These are phyloP conservation scores for Phytophthora brassicae DNA, from an alignment of 352 stramenopile genomes.

Conservation along the genomic window DNA sequence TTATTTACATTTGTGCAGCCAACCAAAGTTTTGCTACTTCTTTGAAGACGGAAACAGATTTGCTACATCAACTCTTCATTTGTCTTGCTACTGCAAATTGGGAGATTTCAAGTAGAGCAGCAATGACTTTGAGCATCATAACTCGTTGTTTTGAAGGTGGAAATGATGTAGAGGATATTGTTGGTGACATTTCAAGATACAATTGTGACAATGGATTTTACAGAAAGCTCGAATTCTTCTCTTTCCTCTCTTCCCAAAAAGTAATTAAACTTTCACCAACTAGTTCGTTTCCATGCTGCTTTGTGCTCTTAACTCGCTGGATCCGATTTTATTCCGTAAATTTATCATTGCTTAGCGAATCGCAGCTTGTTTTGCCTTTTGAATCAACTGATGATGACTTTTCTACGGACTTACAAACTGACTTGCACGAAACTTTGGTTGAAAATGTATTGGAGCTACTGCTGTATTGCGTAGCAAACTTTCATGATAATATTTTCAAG, in stretches of 20 bases:
- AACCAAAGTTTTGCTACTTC: conserved; percentile 5
- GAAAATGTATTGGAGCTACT: conserved; percentile 14
- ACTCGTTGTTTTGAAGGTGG: neutral
- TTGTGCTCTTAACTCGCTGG: conserved; percentile 30
- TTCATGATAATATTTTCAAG: conserved; percentile 18
- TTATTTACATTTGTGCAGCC: conserved; percentile 4
- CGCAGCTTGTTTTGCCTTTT: conserved; percentile 1
- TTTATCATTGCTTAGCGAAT: conserved; percentile 12
- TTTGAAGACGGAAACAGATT: conserved; percentile 14
- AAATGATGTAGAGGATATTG: neutral
- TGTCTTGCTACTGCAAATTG: conserved; percentile 13
- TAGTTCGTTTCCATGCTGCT: conserved; percentile 22
- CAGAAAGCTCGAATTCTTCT: conserved; percentile 15
- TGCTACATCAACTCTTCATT: conserved; percentile 4
- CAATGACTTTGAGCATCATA: conserved; percentile 2
- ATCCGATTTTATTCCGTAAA: conserved; percentile 36
- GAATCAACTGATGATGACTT: conserved; percentile 1
- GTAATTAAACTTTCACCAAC: conserved; percentile 4
- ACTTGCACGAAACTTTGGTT: conserved; percentile 8
- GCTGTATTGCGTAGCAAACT: conserved; percentile 19
- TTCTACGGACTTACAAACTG: neutral
- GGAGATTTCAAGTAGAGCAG: conserved; percentile 10
- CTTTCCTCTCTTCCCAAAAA: neutral
- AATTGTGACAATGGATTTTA: conserved; percentile 12
- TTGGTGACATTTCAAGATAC: conserved; percentile 1